Percentiles rank a stretch among this genome's conserved stretches.
Conservation (phyloP, 306 rosid species). For the Begonia peltatifolia region DNA sequence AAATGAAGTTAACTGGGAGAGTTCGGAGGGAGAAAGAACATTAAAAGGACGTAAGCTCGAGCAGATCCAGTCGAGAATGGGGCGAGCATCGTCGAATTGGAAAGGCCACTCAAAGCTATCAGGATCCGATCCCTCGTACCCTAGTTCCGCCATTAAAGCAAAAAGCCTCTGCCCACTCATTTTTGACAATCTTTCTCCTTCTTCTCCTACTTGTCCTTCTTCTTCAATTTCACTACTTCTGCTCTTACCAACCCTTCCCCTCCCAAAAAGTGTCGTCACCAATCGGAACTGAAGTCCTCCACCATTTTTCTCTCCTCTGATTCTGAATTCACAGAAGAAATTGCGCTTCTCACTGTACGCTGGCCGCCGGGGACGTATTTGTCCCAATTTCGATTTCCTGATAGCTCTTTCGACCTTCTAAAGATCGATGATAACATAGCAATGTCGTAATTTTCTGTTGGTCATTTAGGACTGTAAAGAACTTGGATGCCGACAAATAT, state of each 20-base stretch:
- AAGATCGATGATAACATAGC: no score
- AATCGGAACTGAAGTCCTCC: constrained; percentile 1
- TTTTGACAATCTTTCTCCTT: not conserved
- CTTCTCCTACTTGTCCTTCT: no score
- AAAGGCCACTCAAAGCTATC: constrained; percentile 98
- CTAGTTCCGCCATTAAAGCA: constrained; percentile 52
- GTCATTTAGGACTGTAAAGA: no score
- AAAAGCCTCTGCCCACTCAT: constrained; percentile 70
- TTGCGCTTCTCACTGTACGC: not conserved
- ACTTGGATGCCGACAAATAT: no score
- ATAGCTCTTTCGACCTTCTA: no score
- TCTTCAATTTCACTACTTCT: not conserved
- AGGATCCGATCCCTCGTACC: constrained; percentile 55
- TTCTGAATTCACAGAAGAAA: not conserved
- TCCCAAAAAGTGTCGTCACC: no score
- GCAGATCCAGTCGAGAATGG: constrained; percentile 85
- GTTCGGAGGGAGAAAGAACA: constrained; percentile 69
- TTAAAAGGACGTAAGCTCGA: constrained; percentile 86
- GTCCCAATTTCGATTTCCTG: no score
- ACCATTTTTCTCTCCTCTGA: constrained; percentile 1
- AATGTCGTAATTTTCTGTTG: no score
- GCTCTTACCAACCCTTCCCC: not conserved
- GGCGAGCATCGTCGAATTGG: constrained; percentile 79
- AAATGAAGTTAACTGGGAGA: constrained; percentile 38
- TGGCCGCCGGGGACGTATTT: not conserved